Evolutionary conservation across 2,329 filamentous ascomycete genomes (phyloP).

Genomic region (Colletotrichum acutatum): DNA sequence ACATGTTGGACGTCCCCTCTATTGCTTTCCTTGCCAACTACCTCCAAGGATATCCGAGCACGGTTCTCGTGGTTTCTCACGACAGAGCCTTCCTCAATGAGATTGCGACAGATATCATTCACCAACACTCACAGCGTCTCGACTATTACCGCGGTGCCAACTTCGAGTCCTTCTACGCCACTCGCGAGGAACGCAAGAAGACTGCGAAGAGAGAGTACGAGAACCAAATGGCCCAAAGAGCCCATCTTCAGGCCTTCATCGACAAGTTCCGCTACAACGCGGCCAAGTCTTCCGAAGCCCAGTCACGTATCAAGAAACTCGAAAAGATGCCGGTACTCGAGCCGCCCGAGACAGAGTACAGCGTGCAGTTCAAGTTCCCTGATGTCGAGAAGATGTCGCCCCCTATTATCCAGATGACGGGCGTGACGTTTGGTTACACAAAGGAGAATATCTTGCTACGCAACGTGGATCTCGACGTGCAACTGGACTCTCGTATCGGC

Average conservation of each 20-base stretch:
- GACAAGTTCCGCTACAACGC: conserved; percentile 99
- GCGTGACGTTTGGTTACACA: conserved; percentile 89
- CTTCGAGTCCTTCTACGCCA: conserved; percentile 97
- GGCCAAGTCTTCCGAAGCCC: conserved; percentile 97
- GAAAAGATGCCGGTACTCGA: conserved; percentile 96
- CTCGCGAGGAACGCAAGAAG: conserved; percentile 96
- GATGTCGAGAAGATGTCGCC: conserved; percentile 98
- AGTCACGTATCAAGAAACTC: conserved; percentile 98
- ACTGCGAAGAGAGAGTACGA: conserved; percentile 97
- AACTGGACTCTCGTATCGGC: conserved; percentile 96
- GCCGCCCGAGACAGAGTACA: conserved; percentile 92
- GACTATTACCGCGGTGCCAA: conserved; percentile 99
- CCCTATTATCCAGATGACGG: conserved; percentile 97
- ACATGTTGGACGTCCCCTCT: conserved; percentile 99
- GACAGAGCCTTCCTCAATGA: conserved; percentile 99
- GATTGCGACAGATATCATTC: conserved; percentile 98
- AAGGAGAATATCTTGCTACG: conserved; percentile 81
- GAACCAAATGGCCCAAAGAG: conserved; percentile 94
- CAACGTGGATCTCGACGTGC: conserved; percentile 94
- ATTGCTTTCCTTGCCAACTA: conserved; percentile 98
- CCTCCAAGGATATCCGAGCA: conserved; percentile 92
- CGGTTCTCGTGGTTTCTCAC: conserved; percentile 96
- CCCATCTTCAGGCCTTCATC: conserved; percentile 96
- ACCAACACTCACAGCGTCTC: conserved; percentile 95
- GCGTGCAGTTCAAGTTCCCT: conserved; percentile 95